A percentile compares a stretch with the other conserved stretches of the same genome.
Evolutionary conservation across 2,329 filamentous ascomycete genomes (phyloP).

Genomic region (Aureobasidium sp.): DNA sequence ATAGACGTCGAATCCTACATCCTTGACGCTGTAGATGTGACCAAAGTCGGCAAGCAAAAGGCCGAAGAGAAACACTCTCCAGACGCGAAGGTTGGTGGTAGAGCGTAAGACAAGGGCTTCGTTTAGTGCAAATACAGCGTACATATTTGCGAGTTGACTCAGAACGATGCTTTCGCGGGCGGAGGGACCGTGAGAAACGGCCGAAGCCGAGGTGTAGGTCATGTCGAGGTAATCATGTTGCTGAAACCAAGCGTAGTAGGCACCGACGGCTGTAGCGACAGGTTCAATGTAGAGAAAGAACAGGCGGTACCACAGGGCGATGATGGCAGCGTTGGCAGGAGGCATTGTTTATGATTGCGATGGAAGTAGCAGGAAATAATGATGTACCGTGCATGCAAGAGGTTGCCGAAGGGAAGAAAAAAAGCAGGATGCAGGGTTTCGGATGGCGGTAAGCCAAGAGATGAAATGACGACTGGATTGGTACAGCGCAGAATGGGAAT

Average conservation of each 20-base stretch:
- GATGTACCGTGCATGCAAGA: constrained; percentile 12
- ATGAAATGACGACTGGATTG: constrained; percentile 11
- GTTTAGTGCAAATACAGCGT: constrained; percentile 69
- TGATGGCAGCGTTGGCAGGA: constrained; percentile 26
- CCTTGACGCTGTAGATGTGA: constrained; percentile 61
- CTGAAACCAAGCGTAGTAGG: constrained; percentile 46
- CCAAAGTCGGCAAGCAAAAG: constrained; percentile 70
- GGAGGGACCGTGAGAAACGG: constrained; percentile 41
- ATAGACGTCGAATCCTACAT: constrained; percentile 49
- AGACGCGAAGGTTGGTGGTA: constrained; percentile 62
- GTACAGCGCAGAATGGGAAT: neutral
- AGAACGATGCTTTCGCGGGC: constrained; percentile 58
- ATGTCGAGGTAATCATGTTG: constrained; percentile 55
- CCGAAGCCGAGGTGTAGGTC: constrained; percentile 49
- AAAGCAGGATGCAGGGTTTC: constrained; percentile 16
- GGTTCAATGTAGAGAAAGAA: constrained; percentile 73
- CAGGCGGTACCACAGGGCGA: constrained; percentile 58
- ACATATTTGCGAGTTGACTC: constrained; percentile 71
- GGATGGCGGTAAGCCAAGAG: constrained; percentile 15
- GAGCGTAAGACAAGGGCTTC: constrained; percentile 68
- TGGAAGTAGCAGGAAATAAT: constrained; percentile 13
- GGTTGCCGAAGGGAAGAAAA: neutral
- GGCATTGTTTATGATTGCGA: constrained; percentile 10
- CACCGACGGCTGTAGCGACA: constrained; percentile 46
- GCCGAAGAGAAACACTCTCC: constrained; percentile 59